Base-by-base conservation (phyloP, 2,329 filamentous ascomycete species). In the Trichoderma breve region DNA sequence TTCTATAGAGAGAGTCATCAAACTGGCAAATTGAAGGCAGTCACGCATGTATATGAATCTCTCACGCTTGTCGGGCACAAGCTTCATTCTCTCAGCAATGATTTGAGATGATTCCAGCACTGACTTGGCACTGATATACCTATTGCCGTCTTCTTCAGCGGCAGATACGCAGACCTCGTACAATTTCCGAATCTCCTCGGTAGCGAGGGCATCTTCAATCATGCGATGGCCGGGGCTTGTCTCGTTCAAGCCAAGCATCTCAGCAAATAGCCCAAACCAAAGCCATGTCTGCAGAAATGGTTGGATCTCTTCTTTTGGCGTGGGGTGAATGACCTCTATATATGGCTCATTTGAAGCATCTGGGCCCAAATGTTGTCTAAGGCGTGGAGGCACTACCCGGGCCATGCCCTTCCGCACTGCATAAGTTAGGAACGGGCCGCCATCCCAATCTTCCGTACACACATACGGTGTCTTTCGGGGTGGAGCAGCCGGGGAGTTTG, bases 201-300 rank as follows among this genome's bases (percentile, higher is more conserved):
- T 43, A 15, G 72, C 73, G 26, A 70, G 11, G 4, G 63, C 24
- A 12, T 72, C 64, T 26, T 74, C 70, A 28, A 75, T 9, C 26
- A 76, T 53, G 6, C 72, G 65, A 2, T 43, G 21, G n/a, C 74
- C 76, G 6, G 73, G 65, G 3, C 61, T 58, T 1, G 73, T 65
- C 64, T 77, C 75, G 58, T 79, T 79, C 4, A 78, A 64, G 26
- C 76, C 74, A 4, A 80, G 47, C 32, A 79, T 74, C 66, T 82
- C 80, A 6, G 77, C 74, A 18, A 79, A 34, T 4, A 79, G 72
- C 0, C 80, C 80, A 71, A 81, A 80, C 64, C 76, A 81, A 8
- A 82, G 73, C 79, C 80, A 81, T 7, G 77, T 80, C 66, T 81
- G 80, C 15, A 79, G 61, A 55, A 80, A 79, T 0, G 74, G 67